Percentiles rank a stretch among this genome's conserved stretches.
These are phyloP conservation scores for Ensete ventricosum DNA, from an alignment of 176 grass and related monocot species.

Conservation along the genomic window DNA sequence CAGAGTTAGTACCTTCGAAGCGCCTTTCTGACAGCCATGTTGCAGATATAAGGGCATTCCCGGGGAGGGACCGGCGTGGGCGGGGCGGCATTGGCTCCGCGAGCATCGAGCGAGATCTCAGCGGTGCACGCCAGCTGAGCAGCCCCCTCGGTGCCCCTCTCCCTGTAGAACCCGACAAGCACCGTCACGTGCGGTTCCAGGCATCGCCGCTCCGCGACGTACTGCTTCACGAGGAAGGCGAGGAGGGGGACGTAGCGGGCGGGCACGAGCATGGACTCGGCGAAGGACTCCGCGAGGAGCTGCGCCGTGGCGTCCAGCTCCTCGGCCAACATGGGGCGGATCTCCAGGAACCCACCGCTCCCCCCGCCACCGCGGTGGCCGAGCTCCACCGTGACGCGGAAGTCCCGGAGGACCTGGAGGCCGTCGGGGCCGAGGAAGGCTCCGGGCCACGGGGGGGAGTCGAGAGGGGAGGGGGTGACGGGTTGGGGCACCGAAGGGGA, in stretches of 20 bases:
- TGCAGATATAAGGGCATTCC: conserved; percentile 81
- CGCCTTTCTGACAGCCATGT: conserved; percentile 77
- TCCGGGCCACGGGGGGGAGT: background rate
- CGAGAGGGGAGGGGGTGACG: background rate
- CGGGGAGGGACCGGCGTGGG: conserved; percentile 57
- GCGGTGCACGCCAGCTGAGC: conserved; percentile 64
- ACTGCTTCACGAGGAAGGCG: conserved; percentile 60
- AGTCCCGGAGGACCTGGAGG: conserved; percentile 33
- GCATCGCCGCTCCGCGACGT: conserved; percentile 45
- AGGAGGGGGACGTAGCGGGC: conserved; percentile 53
- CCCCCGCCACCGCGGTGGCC: background rate
- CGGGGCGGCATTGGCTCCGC: conserved; percentile 51
- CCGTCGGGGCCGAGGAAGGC: conserved; percentile 45
- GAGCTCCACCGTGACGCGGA: conserved; percentile 39
- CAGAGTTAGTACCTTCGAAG: conserved; percentile 55
- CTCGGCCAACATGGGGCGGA: conserved; percentile 43
- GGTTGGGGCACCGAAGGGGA: background rate
- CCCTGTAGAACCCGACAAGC: conserved; percentile 59
- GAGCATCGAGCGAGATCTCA: conserved; percentile 70
- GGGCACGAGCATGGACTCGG: conserved; percentile 58
- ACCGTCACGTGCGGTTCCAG: conserved; percentile 55
- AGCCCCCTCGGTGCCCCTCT: conserved; percentile 5
- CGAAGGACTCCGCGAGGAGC: conserved; percentile 75
- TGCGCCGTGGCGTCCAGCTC: conserved; percentile 42
- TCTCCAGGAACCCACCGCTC: conserved; percentile 22